Percentiles rank a stretch among this genome's conserved stretches.
phyloP scores from a whole-genome alignment of 1,284 basidiomycete genomes.

The Fomes fomentarius region DNA sequence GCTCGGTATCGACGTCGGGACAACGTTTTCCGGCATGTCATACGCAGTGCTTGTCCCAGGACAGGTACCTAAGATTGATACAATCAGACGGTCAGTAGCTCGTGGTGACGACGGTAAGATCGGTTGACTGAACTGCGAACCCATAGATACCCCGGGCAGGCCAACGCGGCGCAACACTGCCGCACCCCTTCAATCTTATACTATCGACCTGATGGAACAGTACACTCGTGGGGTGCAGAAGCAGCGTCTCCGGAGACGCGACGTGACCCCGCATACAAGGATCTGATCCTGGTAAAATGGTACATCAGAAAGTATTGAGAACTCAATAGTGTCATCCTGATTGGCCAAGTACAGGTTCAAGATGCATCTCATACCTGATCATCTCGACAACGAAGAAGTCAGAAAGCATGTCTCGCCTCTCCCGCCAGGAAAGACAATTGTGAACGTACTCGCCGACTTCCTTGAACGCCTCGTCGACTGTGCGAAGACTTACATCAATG shows the following conservation, averaged over 20 bases:
- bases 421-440: constrained; percentile 46
- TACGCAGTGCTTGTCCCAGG: constrained; percentile 52
- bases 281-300: constrained; percentile 54
- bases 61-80: constrained; percentile 24
- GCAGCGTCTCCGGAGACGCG: constrained; percentile 44
- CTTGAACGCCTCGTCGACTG: constrained; percentile 52
- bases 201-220: constrained; percentile 48
- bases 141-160: constrained; percentile 46
- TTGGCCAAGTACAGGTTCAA: constrained; percentile 56
- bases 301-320: constrained; percentile 20
- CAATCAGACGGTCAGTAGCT: constrained; percentile 45
- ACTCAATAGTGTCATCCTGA: too few species aligned
- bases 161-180: constrained; percentile 37
- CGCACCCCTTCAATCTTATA: constrained; percentile 62
- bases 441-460: constrained; percentile 57
- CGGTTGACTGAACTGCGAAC: too few species aligned
- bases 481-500: constrained; percentile 44
- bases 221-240: constrained; percentile 57
- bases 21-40: constrained; percentile 54
- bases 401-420: constrained; percentile 4
- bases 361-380: constrained; percentile 43
- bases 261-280: constrained; percentile 48
- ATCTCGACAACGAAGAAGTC: constrained; percentile 14
- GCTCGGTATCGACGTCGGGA: constrained; percentile 54
- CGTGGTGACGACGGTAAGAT: too few species aligned